A percentile compares a stretch with the other conserved stretches of the same genome.
Evolutionary conservation across 208 protist genomes (phyloP).

Genomic region (Trypanosoma cruzi): DNA sequence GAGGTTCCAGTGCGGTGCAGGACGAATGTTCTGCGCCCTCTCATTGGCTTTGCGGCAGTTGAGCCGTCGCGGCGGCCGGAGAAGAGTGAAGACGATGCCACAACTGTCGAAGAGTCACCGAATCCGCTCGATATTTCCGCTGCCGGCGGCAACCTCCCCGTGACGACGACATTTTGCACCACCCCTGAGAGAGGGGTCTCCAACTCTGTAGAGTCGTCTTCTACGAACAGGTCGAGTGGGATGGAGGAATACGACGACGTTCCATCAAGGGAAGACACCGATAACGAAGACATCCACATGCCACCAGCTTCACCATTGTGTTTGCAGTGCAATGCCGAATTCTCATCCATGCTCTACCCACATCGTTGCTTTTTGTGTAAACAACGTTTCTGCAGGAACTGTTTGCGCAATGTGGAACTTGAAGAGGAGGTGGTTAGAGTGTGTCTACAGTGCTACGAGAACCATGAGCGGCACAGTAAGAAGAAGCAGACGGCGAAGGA

Average conservation of each 20-base stretch:
- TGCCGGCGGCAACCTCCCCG: background rate
- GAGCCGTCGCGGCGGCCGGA: background rate
- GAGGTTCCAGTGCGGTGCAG: constrained; percentile 49
- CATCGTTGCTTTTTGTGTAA: constrained; percentile 74
- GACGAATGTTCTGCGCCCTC: constrained; percentile 16
- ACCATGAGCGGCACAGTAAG: constrained; percentile 46
- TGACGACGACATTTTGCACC: background rate
- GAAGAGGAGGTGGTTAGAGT: constrained; percentile 30
- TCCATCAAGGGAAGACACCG: constrained; percentile 20
- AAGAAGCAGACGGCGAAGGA: constrained; percentile 13
- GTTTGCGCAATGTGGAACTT: constrained; percentile 42
- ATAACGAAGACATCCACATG: constrained; percentile 41
- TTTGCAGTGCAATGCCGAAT: constrained; percentile 58
- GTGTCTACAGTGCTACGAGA: constrained; percentile 68
- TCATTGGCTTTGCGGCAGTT: constrained; percentile 23
- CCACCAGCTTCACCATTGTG: constrained; percentile 43
- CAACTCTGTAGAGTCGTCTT: background rate
- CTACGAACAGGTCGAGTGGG: background rate
- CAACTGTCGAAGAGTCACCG: background rate
- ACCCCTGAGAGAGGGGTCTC: background rate
- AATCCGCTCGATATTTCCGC: background rate
- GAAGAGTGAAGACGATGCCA: background rate
- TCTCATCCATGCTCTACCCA: constrained; percentile 60
- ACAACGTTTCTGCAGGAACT: constrained; percentile 56
- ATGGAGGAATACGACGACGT: constrained; percentile 14